These are phyloP conservation scores for Akanthomyces uredinophilus DNA, from an alignment of 2,329 filamentous ascomycete genomes.

Conservation along the genomic window DNA sequence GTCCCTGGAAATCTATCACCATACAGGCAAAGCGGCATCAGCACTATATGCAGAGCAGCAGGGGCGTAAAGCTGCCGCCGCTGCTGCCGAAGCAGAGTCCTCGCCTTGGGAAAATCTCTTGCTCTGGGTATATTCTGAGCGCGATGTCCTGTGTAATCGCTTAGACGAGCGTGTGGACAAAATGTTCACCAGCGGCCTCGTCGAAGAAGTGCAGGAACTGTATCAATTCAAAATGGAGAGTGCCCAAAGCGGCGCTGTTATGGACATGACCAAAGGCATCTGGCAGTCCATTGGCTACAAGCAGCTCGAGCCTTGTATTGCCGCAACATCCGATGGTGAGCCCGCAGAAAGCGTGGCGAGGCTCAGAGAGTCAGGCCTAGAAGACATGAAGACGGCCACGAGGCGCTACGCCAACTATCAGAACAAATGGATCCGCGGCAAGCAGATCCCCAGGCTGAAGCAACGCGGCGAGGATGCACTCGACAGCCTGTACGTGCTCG, in stretches of 20 bases:
- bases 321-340: constrained; percentile 32
- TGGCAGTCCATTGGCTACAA: constrained; percentile 98
- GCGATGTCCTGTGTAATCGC: constrained; percentile 60
- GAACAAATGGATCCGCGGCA: constrained; percentile 78
- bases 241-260: constrained; percentile 38
- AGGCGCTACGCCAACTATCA: constrained; percentile 84
- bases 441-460: constrained; percentile 65
- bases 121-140: constrained; percentile 81
- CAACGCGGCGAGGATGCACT: constrained; percentile 47
- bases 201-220: constrained; percentile 44
- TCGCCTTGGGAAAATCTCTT: constrained; percentile 56
- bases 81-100: constrained; percentile 19
- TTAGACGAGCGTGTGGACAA: constrained; percentile 74
- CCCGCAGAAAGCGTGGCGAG: constrained; percentile 41
- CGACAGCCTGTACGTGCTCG: constrained; percentile 67
- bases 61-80: constrained; percentile 30
- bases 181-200: constrained; percentile 62
- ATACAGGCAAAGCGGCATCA: constrained; percentile 75
- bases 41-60: constrained; percentile 81
- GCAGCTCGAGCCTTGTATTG: constrained; percentile 72
- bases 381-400: constrained; percentile 76
- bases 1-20: constrained; percentile 84
- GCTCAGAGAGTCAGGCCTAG: constrained; percentile 56
- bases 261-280: constrained; percentile 78
- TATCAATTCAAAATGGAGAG: constrained; percentile 35